Evolutionary conservation across 257 asterid genomes (phyloP).

Genomic region (Scutellaria baicalensis): DNA sequence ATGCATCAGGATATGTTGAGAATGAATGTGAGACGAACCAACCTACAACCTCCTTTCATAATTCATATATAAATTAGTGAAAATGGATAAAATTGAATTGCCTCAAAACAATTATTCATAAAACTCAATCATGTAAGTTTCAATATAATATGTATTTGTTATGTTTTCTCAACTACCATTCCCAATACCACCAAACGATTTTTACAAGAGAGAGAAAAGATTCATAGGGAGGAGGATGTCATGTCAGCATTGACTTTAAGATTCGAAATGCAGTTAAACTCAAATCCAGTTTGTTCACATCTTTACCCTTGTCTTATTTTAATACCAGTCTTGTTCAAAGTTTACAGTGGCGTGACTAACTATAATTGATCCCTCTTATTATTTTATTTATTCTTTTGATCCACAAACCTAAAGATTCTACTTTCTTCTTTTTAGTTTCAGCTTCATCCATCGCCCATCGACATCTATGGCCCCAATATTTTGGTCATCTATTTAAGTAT

Average conservation of each 20-base stretch:
- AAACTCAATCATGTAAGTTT: too few relatives aligned
- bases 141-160: too few relatives aligned
- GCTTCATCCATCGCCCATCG: background rate
- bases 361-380: background rate
- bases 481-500: background rate
- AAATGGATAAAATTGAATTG: too few relatives aligned
- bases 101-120: too few relatives aligned
- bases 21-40: too few relatives aligned
- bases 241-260: slow-evolving; percentile 8
- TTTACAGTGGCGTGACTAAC: background rate
- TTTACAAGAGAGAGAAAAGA: background rate
- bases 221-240: background rate
- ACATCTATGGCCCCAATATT: slow-evolving; percentile 8
- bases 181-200: too few relatives aligned
- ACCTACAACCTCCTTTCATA: too few relatives aligned
- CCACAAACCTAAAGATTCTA: slow-evolving; percentile 19
- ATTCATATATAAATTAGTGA: too few relatives aligned
- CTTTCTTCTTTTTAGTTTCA: background rate
- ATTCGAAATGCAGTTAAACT: slow-evolving; percentile 15
- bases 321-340: background rate
- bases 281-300: background rate
- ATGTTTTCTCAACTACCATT: too few relatives aligned
- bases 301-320: background rate
- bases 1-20: too few relatives aligned
- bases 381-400: background rate